Conservation (phyloP, 2,329 filamentous ascomycete species). For the Aspergillus bombycis region DNA sequence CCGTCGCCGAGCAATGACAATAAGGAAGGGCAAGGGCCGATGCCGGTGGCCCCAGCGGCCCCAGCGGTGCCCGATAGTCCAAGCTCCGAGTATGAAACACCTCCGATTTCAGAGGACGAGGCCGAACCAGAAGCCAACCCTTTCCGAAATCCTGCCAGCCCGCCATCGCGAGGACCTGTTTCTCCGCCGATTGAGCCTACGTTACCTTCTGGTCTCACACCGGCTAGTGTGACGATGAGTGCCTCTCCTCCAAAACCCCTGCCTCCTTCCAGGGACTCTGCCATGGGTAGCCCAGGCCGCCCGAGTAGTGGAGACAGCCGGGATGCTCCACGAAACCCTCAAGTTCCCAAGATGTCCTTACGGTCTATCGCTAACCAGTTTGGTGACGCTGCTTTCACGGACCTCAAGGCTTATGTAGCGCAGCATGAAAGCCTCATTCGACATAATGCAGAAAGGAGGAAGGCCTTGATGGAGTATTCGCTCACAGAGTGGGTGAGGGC, state of each 20-base stretch:
- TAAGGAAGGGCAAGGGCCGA: conserved; percentile 13
- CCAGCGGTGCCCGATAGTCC: conserved; percentile 25
- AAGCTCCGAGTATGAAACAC: conserved; percentile 31
- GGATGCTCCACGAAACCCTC: conserved; percentile 23
- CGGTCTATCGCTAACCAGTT: conserved; percentile 47
- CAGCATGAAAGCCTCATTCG: conserved; percentile 77
- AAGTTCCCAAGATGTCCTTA: conserved; percentile 38
- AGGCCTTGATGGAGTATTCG: conserved; percentile 65
- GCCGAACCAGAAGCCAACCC: conserved; percentile 29
- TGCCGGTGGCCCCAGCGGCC: background rate
- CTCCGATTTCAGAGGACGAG: conserved; percentile 31
- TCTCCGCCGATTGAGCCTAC: conserved; percentile 29
- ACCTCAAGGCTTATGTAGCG: conserved; percentile 71
- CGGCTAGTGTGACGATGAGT: conserved; percentile 24
- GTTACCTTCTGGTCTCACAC: conserved; percentile 26
- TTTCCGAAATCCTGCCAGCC: conserved; percentile 31
- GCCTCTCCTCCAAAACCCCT: conserved; percentile 23
- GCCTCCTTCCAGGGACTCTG: conserved; percentile 15
- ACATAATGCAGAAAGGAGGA: conserved; percentile 74
- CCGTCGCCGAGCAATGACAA: conserved; percentile 33
- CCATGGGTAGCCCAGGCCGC: conserved; percentile 14
- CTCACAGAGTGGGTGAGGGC: conserved; percentile 71
- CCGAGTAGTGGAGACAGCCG: conserved; percentile 21
- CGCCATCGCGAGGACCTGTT: conserved; percentile 21
- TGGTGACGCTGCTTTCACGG: conserved; percentile 67